Base-by-base conservation (phyloP, 192 early-diverging fungal genomes). In the Linnemannia zychae region DNA sequence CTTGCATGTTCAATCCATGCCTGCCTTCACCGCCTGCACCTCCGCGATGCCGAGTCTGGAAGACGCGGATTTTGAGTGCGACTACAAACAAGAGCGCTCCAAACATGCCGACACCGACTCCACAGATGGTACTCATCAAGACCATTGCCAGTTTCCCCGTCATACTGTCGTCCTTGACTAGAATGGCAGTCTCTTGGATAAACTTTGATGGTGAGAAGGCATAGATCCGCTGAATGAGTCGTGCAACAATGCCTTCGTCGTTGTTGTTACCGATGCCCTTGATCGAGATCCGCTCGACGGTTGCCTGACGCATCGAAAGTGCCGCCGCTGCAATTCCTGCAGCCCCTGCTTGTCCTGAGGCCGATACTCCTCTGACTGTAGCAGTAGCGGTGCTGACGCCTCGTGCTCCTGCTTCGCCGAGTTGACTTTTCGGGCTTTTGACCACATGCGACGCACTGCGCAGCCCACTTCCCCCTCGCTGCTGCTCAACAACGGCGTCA, bases 11-110 rank as follows among this genome's bases (percentile, higher is more conserved):
- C 57, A 63, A 31, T 12, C 57, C 57, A 31, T 28, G 31, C 15
- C 22, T 4, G 0, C 22, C 44, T n/a, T 46, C 44, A 4, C 20
- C 24, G 28, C 40, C 38, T 24, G 11, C 12, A 13, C 40, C 38
- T n/a, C 40, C 38, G 3, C 12, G 24, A 13, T 24, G 57, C 46
- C 77, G 44, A 4, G 73, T 69, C 37, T 65, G 76, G 57, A 75
- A 71, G 38, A 84, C 67, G 0, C 82, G 72, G 57, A 79, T 47
- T 22, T 84, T 84, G 73, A 84, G 72, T 16, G 77, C 76, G 22
- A 84, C 76, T 6, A 79, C 77, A 52, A 85, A 79, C 40, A 85
- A 33, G 44, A 85, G 57, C 18, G 77, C 83, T 38, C 77, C 83
- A 76, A 85, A 85, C 83, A 85, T 85, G 34, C 77, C 69, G 6